Evolutionary conservation across 306 rosid species (phyloP).

Genomic region (Glycine latifolia): DNA sequence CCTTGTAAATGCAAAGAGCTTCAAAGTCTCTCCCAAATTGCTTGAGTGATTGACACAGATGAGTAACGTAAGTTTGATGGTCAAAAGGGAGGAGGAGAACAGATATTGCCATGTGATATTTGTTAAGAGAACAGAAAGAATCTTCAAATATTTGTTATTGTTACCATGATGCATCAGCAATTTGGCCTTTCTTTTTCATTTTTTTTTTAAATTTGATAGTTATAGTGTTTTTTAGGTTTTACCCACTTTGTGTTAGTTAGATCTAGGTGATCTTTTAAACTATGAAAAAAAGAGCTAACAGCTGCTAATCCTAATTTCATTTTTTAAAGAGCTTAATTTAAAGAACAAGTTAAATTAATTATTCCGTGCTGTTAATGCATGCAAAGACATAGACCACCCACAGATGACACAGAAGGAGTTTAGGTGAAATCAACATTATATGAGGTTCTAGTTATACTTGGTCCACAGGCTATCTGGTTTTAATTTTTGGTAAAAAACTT

Average conservation of each 20-base stretch:
- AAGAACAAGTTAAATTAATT: no score
- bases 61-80: constrained; percentile 14
- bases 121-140: neutral
- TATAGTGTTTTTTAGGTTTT: neutral
- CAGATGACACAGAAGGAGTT: no score
- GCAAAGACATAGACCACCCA: no score
- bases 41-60: neutral
- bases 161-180: neutral
- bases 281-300: no score
- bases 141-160: neutral
- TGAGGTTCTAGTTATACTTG: no score
- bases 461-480: neutral
- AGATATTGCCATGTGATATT: neutral
- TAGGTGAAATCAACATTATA: no score
- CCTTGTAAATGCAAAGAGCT: neutral
- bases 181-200: neutral
- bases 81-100: neutral
- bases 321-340: no score
- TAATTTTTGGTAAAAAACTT: neutral
- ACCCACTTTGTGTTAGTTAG: no score
- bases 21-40: no score
- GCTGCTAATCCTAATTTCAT: no score
- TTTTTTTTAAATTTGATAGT: neutral
- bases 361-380: no score
- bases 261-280: no score